Percentiles rank a stretch among this genome's conserved stretches.
Conservation (phyloP, 2,329 filamentous ascomycete species). For the Colletotrichum godetiae region DNA sequence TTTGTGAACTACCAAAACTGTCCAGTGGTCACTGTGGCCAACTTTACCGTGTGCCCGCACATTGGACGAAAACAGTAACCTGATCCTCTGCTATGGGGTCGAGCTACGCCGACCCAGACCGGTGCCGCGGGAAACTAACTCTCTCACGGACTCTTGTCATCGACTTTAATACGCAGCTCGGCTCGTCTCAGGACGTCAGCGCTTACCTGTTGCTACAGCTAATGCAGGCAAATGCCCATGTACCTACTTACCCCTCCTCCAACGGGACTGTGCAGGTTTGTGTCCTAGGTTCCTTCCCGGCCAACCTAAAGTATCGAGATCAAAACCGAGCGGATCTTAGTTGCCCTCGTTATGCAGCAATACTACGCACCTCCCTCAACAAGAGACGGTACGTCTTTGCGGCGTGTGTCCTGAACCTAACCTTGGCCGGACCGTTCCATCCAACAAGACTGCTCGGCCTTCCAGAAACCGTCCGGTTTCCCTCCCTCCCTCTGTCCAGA, state of each 20-base stretch:
- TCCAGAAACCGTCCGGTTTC: slow-evolving; percentile 10
- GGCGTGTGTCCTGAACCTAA: slow-evolving; percentile 19
- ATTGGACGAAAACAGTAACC: slow-evolving; percentile 3
- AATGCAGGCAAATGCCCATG: background rate
- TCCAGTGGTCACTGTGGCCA: background rate
- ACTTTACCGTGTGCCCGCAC: background rate
- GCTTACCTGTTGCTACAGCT: slow-evolving; percentile 17
- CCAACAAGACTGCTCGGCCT: slow-evolving; percentile 1
- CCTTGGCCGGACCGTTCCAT: slow-evolving; percentile 20
- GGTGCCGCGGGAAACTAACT: slow-evolving; percentile 17
- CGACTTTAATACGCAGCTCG: slow-evolving; percentile 9
- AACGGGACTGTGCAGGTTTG: background rate
- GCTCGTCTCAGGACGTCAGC: slow-evolving; percentile 9
- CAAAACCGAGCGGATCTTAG: slow-evolving; percentile 13
- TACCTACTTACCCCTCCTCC: background rate
- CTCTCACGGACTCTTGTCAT: slow-evolving; percentile 18
- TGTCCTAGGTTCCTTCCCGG: slow-evolving; percentile 18
- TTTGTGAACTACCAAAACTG: background rate
- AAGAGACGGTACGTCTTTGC: slow-evolving; percentile 24
- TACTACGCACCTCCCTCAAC: slow-evolving; percentile 18
- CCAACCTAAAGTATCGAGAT: slow-evolving; percentile 16
- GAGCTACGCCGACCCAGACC: slow-evolving; percentile 20
- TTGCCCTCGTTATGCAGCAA: slow-evolving; percentile 18
- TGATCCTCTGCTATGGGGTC: background rate
- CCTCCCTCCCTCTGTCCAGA: slow-evolving; percentile 6